These are phyloP conservation scores for Sungouiella thailandica DNA, from an alignment of 805 yeast species.

Conservation along the genomic window DNA sequence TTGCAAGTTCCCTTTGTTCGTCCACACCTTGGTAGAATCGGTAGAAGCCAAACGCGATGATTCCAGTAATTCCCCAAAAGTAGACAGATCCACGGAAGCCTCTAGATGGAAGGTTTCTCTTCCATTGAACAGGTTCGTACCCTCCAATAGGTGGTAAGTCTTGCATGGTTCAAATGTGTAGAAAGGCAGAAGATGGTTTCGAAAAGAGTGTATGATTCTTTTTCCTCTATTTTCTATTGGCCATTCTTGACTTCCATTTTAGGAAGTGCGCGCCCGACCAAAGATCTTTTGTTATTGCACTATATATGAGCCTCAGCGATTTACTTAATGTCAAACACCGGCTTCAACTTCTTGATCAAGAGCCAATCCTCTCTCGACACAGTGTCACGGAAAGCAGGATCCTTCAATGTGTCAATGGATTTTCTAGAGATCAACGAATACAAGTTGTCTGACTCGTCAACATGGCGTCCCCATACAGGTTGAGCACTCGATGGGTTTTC, in stretches of 20 bases:
- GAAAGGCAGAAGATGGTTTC: too few species aligned
- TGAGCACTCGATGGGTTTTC: slow-evolving; percentile 89
- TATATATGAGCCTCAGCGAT: background rate
- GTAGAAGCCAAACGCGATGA: slow-evolving; percentile 72
- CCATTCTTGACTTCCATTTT: slow-evolving; percentile 7
- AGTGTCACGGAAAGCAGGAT: slow-evolving; percentile 93
- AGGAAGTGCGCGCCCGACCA: slow-evolving; percentile 1
- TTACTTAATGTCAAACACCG: slow-evolving; percentile 77
- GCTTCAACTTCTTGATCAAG: slow-evolving; percentile 80
- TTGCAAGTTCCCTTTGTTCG: slow-evolving; percentile 66
- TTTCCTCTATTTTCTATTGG: slow-evolving; percentile 13
- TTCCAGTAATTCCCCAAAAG: slow-evolving; percentile 56
- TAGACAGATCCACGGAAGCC: slow-evolving; percentile 78
- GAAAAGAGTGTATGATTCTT: background rate
- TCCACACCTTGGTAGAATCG: slow-evolving; percentile 60
- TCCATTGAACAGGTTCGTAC: slow-evolving; percentile 85
- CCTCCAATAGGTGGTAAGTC: slow-evolving; percentile 87
- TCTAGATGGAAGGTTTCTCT: slow-evolving; percentile 76
- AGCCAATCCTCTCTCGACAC: slow-evolving; percentile 97
- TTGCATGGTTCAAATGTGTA: slow-evolving; percentile 49
- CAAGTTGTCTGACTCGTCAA: slow-evolving; percentile 84
- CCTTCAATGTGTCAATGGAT: slow-evolving; percentile 95
- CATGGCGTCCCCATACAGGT: slow-evolving; percentile 99
- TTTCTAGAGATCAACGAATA: slow-evolving; percentile 88
- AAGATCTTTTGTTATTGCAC: background rate